phyloP scores from a whole-genome alignment of 768 basidiomycete genomes.

The Phanerochaete carnosa region DNA sequence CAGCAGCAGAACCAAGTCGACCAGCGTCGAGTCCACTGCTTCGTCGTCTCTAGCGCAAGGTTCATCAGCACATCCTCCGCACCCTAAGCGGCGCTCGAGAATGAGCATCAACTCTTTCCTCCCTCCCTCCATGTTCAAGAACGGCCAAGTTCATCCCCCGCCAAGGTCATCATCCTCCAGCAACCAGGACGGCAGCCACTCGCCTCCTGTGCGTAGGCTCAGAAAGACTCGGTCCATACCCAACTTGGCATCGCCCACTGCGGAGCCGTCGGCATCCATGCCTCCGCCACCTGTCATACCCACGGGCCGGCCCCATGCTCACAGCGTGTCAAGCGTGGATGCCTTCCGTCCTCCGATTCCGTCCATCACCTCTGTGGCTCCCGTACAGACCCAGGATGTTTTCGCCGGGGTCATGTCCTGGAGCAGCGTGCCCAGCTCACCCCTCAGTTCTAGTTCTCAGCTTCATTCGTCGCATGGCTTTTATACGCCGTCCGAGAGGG shows the following conservation, averaged over 20 bases:
- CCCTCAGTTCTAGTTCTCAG: constrained; percentile 29
- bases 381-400: constrained; percentile 42
- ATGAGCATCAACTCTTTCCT: constrained; percentile 66
- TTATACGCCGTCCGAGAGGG: constrained; percentile 12
- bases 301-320: constrained; percentile 66
- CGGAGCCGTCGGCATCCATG: constrained; percentile 6
- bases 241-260: constrained; percentile 36
- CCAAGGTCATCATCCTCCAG: constrained; percentile 5
- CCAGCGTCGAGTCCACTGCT: constrained; percentile 7
- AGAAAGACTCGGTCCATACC: constrained; percentile 77
- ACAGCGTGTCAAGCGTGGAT: constrained; percentile 75
- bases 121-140: constrained; percentile 48
- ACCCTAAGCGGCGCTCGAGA: constrained; percentile 52
- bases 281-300: constrained; percentile 23
- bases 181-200: constrained; percentile 22
- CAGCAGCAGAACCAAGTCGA: constrained; percentile 11
- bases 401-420: constrained; percentile 70
- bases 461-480: constrained; percentile 32
- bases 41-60: neutral
- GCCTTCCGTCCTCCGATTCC: constrained; percentile 38
- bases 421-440: constrained; percentile 37
- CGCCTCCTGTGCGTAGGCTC: constrained; percentile 49
- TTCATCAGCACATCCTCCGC: neutral
- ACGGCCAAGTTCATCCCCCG: constrained; percentile 16
- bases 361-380: constrained; percentile 11